Evolutionary conservation across 257 asterid genomes (phyloP).

Genomic region (Parsonsia alboflavescens): DNA sequence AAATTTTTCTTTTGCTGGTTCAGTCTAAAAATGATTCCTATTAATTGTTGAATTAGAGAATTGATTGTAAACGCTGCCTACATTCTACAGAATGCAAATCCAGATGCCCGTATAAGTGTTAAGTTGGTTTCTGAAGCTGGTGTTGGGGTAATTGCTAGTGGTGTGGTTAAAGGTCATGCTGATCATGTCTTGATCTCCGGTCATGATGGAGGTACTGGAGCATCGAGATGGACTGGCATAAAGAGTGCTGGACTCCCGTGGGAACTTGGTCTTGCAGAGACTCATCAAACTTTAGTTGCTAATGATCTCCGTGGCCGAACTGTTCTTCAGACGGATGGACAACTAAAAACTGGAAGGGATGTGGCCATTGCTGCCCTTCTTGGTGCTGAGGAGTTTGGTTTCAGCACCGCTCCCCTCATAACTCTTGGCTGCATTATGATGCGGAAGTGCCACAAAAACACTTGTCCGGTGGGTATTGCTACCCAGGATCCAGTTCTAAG

Average conservation of each 20-base stretch:
- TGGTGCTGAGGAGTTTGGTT: conserved; percentile 99
- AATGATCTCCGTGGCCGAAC: conserved; percentile 98
- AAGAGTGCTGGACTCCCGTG: conserved; percentile 99
- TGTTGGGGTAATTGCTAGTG: conserved; percentile 97
- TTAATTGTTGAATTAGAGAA: background rate
- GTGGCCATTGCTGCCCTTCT: conserved; percentile 97
- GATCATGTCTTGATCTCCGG: conserved; percentile 97
- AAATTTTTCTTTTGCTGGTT: background rate
- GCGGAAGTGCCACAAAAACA: conserved; percentile 98
- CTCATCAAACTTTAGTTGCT: conserved; percentile 98
- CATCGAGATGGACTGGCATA: conserved; percentile 98
- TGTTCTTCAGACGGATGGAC: conserved; percentile 92
- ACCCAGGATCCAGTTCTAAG: conserved; percentile 97
- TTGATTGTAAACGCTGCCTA: conserved; percentile 1
- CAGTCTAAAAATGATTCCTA: background rate
- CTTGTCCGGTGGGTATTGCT: conserved; percentile 99
- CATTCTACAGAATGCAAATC: conserved; percentile 75
- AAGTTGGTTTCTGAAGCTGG: conserved; percentile 99
- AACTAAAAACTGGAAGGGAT: conserved; percentile 94
- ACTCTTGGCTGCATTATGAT: conserved; percentile 98
- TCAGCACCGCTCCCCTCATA: conserved; percentile 98
- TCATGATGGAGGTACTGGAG: conserved; percentile 99
- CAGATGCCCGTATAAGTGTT: conserved; percentile 94
- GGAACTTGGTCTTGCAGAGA: conserved; percentile 99
- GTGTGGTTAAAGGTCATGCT: conserved; percentile 98